Conservation (phyloP, 306 rosid species). For the Prunus campanulata region DNA sequence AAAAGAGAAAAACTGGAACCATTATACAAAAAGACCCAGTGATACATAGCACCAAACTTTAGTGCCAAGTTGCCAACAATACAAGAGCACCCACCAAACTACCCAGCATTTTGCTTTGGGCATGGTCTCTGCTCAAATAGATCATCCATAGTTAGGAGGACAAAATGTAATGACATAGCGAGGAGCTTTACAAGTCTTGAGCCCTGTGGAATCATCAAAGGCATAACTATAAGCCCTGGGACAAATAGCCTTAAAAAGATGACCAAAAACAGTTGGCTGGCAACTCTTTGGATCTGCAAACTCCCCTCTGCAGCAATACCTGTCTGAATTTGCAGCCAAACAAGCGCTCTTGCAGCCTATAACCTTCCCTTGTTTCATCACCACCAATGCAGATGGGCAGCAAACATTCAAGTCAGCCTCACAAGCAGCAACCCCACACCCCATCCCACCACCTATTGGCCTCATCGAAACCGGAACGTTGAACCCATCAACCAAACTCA, state of each 20-base stretch:
- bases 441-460: slow-evolving; percentile 29
- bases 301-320: slow-evolving; percentile 64
- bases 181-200: slow-evolving; percentile 53
- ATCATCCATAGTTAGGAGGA: slow-evolving; percentile 36
- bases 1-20: not conserved
- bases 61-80: not conserved
- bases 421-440: slow-evolving; percentile 59
- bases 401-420: slow-evolving; percentile 49
- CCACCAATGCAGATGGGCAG: slow-evolving; percentile 54
- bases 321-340: slow-evolving; percentile 54
- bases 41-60: not conserved
- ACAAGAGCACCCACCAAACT: not conserved
- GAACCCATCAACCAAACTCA: slow-evolving; percentile 75
- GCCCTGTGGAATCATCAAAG: slow-evolving; percentile 56
- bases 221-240: slow-evolving; percentile 66
- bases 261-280: slow-evolving; percentile 45
- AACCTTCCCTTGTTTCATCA: slow-evolving; percentile 45
- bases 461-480: slow-evolving; percentile 57
- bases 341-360: slow-evolving; percentile 82
- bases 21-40: not conserved
- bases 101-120: not conserved
- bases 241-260: slow-evolving; percentile 55
- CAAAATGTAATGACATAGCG: slow-evolving; percentile 60
- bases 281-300: slow-evolving; percentile 49
- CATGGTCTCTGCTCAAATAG: not conserved